Conservation (phyloP, 495 filamentous ascomycete genomes). For the Lasiosphaeris hirsuta region DNA sequence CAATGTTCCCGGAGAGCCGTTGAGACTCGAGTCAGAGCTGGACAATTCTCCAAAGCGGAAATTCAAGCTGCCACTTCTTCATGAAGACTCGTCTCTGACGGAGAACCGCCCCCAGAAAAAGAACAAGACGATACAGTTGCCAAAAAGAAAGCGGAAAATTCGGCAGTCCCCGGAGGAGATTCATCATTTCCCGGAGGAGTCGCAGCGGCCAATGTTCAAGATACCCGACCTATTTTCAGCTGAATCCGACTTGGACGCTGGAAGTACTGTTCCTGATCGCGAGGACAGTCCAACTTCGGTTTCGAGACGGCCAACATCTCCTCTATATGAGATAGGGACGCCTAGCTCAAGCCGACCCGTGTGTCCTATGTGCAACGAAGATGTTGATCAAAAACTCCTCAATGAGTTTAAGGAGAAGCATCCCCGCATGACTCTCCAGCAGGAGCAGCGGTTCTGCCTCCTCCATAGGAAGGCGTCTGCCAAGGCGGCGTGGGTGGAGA, state of each 20-base stretch:
- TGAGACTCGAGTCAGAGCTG: too few relatives aligned
- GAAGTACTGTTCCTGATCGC: background rate
- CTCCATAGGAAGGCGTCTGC: constrained; percentile 62
- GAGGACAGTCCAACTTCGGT: background rate
- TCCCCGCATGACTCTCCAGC: constrained; percentile 54
- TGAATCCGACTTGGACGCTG: background rate
- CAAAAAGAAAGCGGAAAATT: too few relatives aligned
- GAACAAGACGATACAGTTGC: too few relatives aligned
- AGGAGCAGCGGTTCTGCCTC: constrained; percentile 68
- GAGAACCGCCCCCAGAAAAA: too few relatives aligned
- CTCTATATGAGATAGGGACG: background rate
- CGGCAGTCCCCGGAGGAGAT: too few relatives aligned
- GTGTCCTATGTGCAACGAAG: constrained; percentile 70
- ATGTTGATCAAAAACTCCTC: constrained; percentile 53
- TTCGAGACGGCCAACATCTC: background rate
- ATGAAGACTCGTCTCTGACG: too few relatives aligned
- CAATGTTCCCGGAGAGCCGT: too few relatives aligned
- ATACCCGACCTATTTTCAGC: constrained; percentile 17
- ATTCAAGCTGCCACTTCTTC: too few relatives aligned
- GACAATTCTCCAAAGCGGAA: too few relatives aligned
- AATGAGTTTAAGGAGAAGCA: constrained; percentile 41
- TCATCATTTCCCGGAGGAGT: too few relatives aligned
- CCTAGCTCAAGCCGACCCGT: background rate
- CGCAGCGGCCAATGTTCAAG: constrained; percentile 7
- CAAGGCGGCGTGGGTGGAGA: constrained; percentile 54